Evolutionary conservation across 805 yeast genomes (phyloP).

Genomic region (Cyberlindnera mississippiensis): DNA sequence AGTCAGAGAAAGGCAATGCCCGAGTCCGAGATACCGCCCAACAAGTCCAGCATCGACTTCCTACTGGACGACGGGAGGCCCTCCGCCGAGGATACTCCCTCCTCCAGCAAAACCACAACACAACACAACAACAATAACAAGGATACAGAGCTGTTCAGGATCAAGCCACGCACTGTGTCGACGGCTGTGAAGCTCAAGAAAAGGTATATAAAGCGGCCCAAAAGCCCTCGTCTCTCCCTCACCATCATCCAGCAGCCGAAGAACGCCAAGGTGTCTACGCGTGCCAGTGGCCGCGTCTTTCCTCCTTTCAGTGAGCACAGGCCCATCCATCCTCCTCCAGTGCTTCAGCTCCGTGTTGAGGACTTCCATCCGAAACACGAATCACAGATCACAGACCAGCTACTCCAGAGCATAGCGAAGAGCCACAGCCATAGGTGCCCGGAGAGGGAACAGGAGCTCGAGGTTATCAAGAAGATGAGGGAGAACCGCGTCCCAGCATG

Average conservation of each 20-base stretch:
- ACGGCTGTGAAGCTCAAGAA: conserved; percentile 8
- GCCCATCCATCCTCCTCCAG: conserved; percentile 33
- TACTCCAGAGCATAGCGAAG: conserved; percentile 7
- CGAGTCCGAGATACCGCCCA: neutral
- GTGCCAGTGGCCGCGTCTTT: conserved; percentile 19
- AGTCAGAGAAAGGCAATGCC: too few relatives aligned
- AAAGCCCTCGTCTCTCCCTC: conserved; percentile 16
- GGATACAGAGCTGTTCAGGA: too few relatives aligned
- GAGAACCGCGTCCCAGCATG: conserved; percentile 21
- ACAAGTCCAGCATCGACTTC: conserved; percentile 25
- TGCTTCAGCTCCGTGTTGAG: conserved; percentile 24
- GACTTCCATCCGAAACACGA: conserved; percentile 12
- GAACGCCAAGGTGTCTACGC: conserved; percentile 29
- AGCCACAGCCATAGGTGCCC: conserved; percentile 13
- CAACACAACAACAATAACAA: too few relatives aligned
- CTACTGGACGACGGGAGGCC: conserved; percentile 13
- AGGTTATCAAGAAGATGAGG: conserved; percentile 17
- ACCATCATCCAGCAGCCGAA: conserved; percentile 29
- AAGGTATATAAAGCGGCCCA: conserved; percentile 19
- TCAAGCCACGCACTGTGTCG: neutral
- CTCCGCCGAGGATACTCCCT: too few relatives aligned
- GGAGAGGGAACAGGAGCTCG: conserved; percentile 22
- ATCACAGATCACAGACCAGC: conserved; percentile 11
- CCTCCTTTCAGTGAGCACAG: conserved; percentile 31
- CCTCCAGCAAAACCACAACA: too few relatives aligned